These are phyloP conservation scores for Fusarium armeniacum DNA, from an alignment of 2,329 filamentous ascomycete species.

Conservation along the genomic window DNA sequence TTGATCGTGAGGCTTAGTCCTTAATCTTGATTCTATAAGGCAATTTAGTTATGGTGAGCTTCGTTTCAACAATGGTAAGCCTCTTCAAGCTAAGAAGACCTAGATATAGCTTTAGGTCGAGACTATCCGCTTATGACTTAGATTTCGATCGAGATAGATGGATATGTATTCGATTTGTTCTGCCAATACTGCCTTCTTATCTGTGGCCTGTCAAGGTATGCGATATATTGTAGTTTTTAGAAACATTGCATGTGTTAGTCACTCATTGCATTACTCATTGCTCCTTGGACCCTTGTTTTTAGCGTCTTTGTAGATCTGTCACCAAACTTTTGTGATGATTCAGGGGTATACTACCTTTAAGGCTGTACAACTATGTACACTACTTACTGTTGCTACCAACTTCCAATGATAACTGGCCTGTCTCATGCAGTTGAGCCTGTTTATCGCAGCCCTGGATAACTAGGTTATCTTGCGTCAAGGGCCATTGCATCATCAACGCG, in stretches of 20 bases:
- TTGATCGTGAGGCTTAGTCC: neutral
- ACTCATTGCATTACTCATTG: neutral
- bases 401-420: slow-evolving; percentile 21
- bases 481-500: neutral
- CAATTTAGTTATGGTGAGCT: slow-evolving; percentile 12
- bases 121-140: neutral
- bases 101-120: slow-evolving; percentile 4
- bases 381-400: neutral
- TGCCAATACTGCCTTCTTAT: neutral
- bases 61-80: slow-evolving; percentile 3
- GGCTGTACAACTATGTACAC: neutral
- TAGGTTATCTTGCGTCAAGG: neutral
- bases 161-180: neutral
- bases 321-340: slow-evolving; percentile 22
- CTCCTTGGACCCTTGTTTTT: slow-evolving; percentile 39
- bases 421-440: slow-evolving; percentile 15
- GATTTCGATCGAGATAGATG: neutral
- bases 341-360: slow-evolving; percentile 29
- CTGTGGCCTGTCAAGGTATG: neutral
- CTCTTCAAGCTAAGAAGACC: slow-evolving; percentile 10
- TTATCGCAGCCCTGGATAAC: neutral
- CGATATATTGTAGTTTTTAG: neutral
- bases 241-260: neutral
- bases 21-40: slow-evolving; percentile 1
- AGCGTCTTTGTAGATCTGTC: slow-evolving; percentile 39